Base-by-base conservation (phyloP, 441 rosid genomes). In the Theobroma grandiflorum region DNA sequence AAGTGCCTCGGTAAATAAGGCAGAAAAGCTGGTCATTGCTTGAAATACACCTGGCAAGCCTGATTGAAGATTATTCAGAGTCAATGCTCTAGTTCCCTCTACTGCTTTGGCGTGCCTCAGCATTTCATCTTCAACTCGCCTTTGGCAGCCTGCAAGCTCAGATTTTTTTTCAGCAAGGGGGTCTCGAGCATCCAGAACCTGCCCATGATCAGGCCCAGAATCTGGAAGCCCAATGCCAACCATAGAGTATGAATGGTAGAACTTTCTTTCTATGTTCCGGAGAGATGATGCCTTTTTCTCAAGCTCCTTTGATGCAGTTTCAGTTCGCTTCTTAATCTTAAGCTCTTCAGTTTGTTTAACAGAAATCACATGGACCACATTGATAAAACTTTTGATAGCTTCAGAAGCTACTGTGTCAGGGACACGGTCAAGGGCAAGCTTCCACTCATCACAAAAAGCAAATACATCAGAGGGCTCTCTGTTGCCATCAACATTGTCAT, bases 321-420 rank as follows among this genome's bases (percentile, higher is more conserved):
- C 98, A 0, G 95, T 90, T 84, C 91, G 83, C 82, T 92, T 96
- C 81, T 89, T 91, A 33, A 91, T 84, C 90, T 93, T 96, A 53
- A 93, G 85, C 84, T 96, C 99, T 81, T 92, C 99, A 0, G 85
- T 63, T 84, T 96, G 99, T 82, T 96, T 90, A 18, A 61, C 82
- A 0, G 92, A 88, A 83, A 96, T 96, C 82, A 82, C 99, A 15
- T 88, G 96, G 55, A 96, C 94, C 53, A 96, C 90, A 0, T 90
- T 89, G 84, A 93, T 86, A 70, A 96, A 94, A 89, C 99, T 96
- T 87, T 93, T 96, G 86, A 96, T 96, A 79, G 99, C 98, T 87
- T 91, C 99, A 0, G 99, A 94, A 78, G 97, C 98, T 22, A 96
- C 99, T 2, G 94, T 92, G 83, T 94, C 99, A 0, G 99, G 99